Evolutionary conservation across 345 rosid genomes (phyloP).

Genomic region (Eutrema japonicum): DNA sequence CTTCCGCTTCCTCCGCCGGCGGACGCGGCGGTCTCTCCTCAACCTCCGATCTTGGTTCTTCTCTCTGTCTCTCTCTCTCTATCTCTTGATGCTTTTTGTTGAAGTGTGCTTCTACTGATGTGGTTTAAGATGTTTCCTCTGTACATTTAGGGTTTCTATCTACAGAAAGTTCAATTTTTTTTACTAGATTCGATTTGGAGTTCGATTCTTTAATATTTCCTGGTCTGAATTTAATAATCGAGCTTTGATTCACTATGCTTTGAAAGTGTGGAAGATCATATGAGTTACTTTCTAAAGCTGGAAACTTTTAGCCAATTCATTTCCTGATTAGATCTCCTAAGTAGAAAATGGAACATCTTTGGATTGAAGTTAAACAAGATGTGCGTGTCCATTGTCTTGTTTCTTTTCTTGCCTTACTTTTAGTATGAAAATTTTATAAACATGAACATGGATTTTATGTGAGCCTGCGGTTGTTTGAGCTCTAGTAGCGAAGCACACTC

Average conservation of each 20-base stretch:
- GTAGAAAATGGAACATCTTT: conserved; percentile 30
- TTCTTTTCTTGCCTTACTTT: not conserved
- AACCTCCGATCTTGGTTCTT: conserved; percentile 84
- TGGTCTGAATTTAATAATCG: conserved; percentile 17
- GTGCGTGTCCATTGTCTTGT: conserved; percentile 13
- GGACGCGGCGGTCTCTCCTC: conserved; percentile 71
- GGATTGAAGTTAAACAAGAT: conserved; percentile 20
- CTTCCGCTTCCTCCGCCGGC: conserved; percentile 62
- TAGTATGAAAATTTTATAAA: not conserved
- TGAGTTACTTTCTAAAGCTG: conserved; percentile 25
- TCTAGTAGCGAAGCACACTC: conserved; percentile 9
- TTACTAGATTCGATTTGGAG: conserved; percentile 28
- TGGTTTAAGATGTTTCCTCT: conserved; percentile 25
- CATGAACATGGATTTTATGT: conserved; percentile 30
- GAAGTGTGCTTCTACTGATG: conserved; percentile 1
- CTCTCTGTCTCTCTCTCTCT: conserved; percentile 47
- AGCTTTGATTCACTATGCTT: conserved; percentile 9
- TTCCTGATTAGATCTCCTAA: conserved; percentile 8
- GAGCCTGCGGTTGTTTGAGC: conserved; percentile 40
- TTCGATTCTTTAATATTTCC: conserved; percentile 8
- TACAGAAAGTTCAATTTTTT: conserved; percentile 23
- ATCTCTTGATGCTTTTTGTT: conserved; percentile 18
- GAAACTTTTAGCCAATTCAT: conserved; percentile 1
- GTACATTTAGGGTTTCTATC: conserved; percentile 22
- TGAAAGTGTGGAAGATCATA: conserved; percentile 17